Conservation (phyloP, 2,329 filamentous ascomycete genomes). For the Exophiala alcalophila region DNA sequence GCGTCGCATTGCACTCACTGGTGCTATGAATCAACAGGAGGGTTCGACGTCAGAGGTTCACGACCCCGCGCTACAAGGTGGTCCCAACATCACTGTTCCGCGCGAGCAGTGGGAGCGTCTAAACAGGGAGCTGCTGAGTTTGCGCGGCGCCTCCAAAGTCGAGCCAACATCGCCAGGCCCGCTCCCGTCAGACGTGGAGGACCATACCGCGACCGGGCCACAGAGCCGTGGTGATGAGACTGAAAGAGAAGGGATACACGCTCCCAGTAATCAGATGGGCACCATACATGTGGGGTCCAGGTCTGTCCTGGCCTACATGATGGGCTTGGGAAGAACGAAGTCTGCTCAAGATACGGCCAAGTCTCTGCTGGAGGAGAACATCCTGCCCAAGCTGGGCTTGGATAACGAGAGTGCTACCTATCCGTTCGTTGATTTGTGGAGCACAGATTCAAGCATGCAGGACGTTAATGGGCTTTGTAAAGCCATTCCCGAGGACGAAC, state of each 20-base stretch:
- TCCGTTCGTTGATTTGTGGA: conserved; percentile 64
- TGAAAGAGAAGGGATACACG: conserved; percentile 57
- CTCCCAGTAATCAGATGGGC: conserved; percentile 57
- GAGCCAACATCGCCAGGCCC: conserved; percentile 10
- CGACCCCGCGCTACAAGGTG: conserved; percentile 20
- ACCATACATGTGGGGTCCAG: conserved; percentile 61
- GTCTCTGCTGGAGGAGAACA: conserved; percentile 58
- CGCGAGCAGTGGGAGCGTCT: conserved; percentile 31
- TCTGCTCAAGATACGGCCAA: conserved; percentile 46
- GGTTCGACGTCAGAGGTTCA: conserved; percentile 11
- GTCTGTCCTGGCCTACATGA: conserved; percentile 61
- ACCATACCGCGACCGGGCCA: conserved; percentile 10
- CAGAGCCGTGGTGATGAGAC: conserved; percentile 26
- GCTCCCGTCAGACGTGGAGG: conserved; percentile 13
- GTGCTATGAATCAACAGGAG: conserved; percentile 15
- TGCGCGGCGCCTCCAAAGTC: conserved; percentile 13
- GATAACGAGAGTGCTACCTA: conserved; percentile 65
- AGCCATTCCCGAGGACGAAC: conserved; percentile 56
- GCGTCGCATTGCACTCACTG: conserved; percentile 34
- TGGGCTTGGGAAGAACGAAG: conserved; percentile 52
- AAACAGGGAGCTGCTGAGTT: conserved; percentile 25
- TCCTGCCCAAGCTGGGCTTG: conserved; percentile 60
- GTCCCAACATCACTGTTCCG: conserved; percentile 29
- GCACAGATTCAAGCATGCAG: conserved; percentile 57
- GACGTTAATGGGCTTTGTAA: conserved; percentile 58